phyloP scores from a whole-genome alignment of 768 basidiomycete genomes.

The Lenzites betulinus region DNA sequence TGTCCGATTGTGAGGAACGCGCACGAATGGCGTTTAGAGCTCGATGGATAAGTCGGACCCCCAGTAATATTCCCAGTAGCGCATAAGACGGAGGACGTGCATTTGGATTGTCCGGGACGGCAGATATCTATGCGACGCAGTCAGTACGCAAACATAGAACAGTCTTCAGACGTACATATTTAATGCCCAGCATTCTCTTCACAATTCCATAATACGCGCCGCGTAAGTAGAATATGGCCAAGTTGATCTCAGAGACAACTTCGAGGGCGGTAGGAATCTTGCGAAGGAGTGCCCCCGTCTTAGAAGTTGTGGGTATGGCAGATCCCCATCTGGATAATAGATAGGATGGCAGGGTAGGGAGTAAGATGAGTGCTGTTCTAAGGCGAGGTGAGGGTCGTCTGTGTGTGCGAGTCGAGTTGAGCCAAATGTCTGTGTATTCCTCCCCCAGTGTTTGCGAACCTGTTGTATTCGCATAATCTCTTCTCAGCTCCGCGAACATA shows the following conservation, averaged over 20 bases:
- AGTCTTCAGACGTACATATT: conserved; percentile 52
- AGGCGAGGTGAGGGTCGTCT: conserved; percentile 47
- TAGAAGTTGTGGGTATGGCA: conserved; percentile 36
- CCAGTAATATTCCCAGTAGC: conserved; percentile 75
- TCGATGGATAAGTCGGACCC: conserved; percentile 64
- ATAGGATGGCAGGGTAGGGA: conserved; percentile 68
- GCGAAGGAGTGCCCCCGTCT: conserved; percentile 34
- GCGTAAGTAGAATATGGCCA: conserved; percentile 77
- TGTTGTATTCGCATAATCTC: conserved; percentile 31
- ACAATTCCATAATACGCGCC: conserved; percentile 79
- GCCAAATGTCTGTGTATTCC: conserved; percentile 88
- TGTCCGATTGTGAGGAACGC: conserved; percentile 23
- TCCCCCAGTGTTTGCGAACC: conserved; percentile 87
- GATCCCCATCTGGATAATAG: conserved; percentile 52
- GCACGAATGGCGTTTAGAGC: conserved; percentile 48
- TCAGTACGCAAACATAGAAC: neutral
- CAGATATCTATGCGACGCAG: conserved; percentile 58
- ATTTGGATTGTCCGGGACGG: conserved; percentile 69
- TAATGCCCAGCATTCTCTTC: conserved; percentile 66
- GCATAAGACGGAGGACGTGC: conserved; percentile 82
- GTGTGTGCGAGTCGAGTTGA: conserved; percentile 49
- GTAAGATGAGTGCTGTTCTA: conserved; percentile 60
- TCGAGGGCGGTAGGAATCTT: conserved; percentile 55
- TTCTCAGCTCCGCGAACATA: no score
- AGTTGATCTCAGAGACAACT: conserved; percentile 65